Evolutionary conservation across 176 grass and related monocot genomes (phyloP), one percentile per base, ranked within the genome.

Genomic region (Rhynchospora tenuis): DNA sequence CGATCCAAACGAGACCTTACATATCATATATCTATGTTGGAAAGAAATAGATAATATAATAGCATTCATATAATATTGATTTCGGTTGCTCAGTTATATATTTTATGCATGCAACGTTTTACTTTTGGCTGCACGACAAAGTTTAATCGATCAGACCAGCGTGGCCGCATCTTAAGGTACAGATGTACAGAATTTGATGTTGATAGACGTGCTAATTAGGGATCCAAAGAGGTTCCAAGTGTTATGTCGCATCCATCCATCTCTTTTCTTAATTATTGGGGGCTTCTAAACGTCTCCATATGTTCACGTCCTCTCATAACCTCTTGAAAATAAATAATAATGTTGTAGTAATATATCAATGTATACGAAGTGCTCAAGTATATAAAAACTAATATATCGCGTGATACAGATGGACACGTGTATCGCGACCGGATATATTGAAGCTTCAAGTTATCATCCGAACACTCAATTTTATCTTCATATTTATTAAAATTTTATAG

Each of bases 141-240:
- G 42, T 72, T 72, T 48, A 14, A 48, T 38, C 3, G 33, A 38
- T 46, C 67, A 71, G 68, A 73, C 43, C 4, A 73, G n/a, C 46
- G 16, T 3, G 27, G 44, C 26, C 9, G 20, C 29, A 59, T 45
- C 33, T 60, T 60, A 64, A 65, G 19, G 59, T 58, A 79, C 75
- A 81, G 38, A 81, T 9, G 59, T 58, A 79, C 75, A 81, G 59
- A 81, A 28, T 65, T 65, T 82, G 61, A 82, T 76, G 50, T 64
- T 66, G 61, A 67, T 82, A 23, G 17, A 82, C 13, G 16, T 15
- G 47, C 33, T 11, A 76, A 76, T 60, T 81, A 63, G 61, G 20
- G 61, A 82, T 66, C 20, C 59, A 82, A 80, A 23, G 42, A 63
- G 33, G 5, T 64, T 63, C 55, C 11, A 66, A 20, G n/a, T 54